A percentile compares a stretch with the other conserved stretches of the same genome.
Conservation (phyloP, 192 early-diverging fungal genomes). For the Pilobolus umbonatus region DNA sequence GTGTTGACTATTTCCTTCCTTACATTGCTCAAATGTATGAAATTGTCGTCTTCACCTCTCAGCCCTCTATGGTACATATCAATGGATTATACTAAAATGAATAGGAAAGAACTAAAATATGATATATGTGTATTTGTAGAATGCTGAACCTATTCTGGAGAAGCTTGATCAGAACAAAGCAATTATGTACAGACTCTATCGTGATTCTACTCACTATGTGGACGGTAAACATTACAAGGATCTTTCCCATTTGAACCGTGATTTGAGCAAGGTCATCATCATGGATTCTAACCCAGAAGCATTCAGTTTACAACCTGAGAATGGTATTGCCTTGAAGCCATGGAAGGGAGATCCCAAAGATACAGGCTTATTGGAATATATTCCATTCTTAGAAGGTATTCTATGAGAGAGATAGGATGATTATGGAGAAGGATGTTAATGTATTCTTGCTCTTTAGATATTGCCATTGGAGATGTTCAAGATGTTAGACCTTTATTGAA, state of each 20-base stretch:
- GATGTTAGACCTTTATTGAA: conserved; percentile 72
- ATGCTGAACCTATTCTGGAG: conserved; percentile 79
- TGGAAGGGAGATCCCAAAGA: conserved; percentile 85
- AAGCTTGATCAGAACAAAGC: conserved; percentile 89
- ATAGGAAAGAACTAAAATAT: conserved; percentile 2
- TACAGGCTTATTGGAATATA: conserved; percentile 73
- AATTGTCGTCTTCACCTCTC: conserved; percentile 92
- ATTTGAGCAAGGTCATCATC: conserved; percentile 87
- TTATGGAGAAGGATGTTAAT: background rate
- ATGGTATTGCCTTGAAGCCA: conserved; percentile 75
- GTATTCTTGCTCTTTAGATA: conserved; percentile 28
- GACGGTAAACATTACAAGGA: conserved; percentile 87
- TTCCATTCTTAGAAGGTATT: conserved; percentile 88
- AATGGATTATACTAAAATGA: background rate
- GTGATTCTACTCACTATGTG: conserved; percentile 84
- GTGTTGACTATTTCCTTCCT: conserved; percentile 91
- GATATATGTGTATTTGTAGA: conserved; percentile 35
- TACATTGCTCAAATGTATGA: conserved; percentile 91
- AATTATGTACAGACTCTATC: conserved; percentile 83
- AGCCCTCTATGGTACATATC: conserved; percentile 70
- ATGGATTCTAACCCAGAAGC: conserved; percentile 86
- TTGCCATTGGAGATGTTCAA: conserved; percentile 67
- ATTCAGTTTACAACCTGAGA: conserved; percentile 90
- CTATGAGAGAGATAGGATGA: conserved; percentile 15
- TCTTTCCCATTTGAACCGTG: conserved; percentile 88